phyloP scores from a whole-genome alignment of 805 yeast species.

The Pichia nanzhaoensis region DNA sequence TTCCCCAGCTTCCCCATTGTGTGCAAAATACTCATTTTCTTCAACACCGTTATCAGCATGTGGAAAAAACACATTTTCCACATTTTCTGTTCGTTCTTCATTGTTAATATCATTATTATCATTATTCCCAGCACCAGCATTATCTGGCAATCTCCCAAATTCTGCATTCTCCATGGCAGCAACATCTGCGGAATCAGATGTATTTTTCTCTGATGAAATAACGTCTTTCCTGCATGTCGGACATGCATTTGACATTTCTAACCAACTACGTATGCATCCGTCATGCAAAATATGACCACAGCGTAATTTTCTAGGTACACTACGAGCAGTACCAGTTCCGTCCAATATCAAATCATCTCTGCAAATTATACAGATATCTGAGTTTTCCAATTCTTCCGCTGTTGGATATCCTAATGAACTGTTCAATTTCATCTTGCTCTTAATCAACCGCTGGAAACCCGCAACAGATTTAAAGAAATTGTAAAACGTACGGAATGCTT shows the following conservation, averaged over 20 bases:
- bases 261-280: constrained; percentile 89
- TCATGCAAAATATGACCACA: constrained; percentile 88
- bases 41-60: too few relatives aligned
- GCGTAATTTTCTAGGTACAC: constrained; percentile 63
- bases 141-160: too few relatives aligned
- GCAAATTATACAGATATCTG: constrained; percentile 79
- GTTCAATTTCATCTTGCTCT: constrained; percentile 55
- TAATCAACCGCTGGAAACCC: constrained; percentile 35
- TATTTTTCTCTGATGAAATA: constrained; percentile 20
- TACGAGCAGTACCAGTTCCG: constrained; percentile 30
- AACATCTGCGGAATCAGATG: background rate
- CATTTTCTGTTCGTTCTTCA: background rate
- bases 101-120: background rate
- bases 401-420: constrained; percentile 57
- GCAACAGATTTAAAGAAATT: constrained; percentile 29
- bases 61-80: too few relatives aligned
- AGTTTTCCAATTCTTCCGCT: constrained; percentile 50
- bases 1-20: background rate
- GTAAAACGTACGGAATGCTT: constrained; percentile 24
- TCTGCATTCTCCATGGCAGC: too few relatives aligned
- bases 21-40: too few relatives aligned
- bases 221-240: constrained; percentile 84
- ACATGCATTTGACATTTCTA: constrained; percentile 86
- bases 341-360: constrained; percentile 74
- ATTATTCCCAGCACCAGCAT: background rate